A percentile compares a stretch with the other conserved stretches of the same genome.
phyloP scores from a whole-genome alignment of 2,329 filamentous ascomycete species.

The Diaporthe eres region DNA sequence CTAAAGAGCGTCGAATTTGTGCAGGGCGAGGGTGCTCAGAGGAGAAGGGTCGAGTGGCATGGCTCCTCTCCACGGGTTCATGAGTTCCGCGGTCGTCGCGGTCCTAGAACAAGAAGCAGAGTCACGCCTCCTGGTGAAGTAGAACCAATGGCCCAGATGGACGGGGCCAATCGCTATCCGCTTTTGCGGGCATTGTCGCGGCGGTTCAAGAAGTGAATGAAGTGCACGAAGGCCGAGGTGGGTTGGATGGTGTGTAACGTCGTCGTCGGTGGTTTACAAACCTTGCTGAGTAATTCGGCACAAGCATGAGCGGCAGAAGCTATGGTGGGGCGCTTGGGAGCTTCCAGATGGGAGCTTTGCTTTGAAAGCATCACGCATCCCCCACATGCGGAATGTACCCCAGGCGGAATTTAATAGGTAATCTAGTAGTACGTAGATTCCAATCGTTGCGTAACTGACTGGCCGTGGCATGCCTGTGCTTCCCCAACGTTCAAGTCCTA shows the following conservation, averaged over 20 bases:
- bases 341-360: background rate
- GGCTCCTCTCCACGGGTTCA: background rate
- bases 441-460: background rate
- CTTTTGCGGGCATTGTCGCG: background rate
- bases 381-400: background rate
- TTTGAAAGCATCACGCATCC: slow-evolving; percentile 10
- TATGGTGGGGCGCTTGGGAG: slow-evolving; percentile 14
- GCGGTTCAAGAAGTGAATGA: background rate
- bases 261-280: background rate
- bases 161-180: background rate
- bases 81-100: background rate
- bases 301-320: background rate
- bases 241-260: background rate
- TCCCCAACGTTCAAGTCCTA: background rate
- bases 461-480: background rate
- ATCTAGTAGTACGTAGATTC: background rate
- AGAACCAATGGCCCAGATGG: background rate
- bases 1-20: background rate
- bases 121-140: no score
- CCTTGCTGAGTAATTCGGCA: background rate
- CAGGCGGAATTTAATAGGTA: background rate
- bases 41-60: background rate
- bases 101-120: background rate
- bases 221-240: background rate
- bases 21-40: background rate